A percentile compares a stretch with the other conserved stretches of the same genome.
phyloP scores from a whole-genome alignment of 768 basidiomycete genomes.

The Suillus hirtellus region DNA sequence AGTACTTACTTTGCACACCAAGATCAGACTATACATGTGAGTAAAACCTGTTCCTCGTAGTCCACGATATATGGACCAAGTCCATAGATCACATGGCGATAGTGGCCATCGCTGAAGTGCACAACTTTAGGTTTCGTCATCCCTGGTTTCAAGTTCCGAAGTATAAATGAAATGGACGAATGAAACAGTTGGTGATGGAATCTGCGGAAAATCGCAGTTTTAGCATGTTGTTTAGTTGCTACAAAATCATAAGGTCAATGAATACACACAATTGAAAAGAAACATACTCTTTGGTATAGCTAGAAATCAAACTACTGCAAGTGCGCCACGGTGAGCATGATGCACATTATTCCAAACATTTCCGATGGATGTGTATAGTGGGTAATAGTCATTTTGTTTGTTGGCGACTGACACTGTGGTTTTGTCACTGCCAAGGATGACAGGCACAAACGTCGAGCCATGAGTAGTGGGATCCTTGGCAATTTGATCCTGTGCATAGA shows the following conservation, averaged over 20 bases:
- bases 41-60: conserved; percentile 39
- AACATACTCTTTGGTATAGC: conserved; percentile 32
- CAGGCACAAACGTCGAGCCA: conserved; percentile 21
- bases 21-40: conserved; percentile 33
- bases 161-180: conserved; percentile 27
- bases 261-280: not conserved
- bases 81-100: conserved; percentile 25
- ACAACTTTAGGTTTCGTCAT: conserved; percentile 32
- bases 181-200: conserved; percentile 36
- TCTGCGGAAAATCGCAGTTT: conserved; percentile 22
- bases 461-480: conserved; percentile 19
- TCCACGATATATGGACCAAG: conserved; percentile 42
- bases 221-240: conserved; percentile 17
- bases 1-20: conserved; percentile 39
- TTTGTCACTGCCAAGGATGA: conserved; percentile 29
- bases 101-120: conserved; percentile 34
- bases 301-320: conserved; percentile 30
- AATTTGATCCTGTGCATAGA: conserved; percentile 11
- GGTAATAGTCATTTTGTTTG: conserved; percentile 28
- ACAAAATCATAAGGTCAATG: not conserved
- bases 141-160: conserved; percentile 22
- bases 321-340: conserved; percentile 9
- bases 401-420: conserved; percentile 28
- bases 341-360: conserved; percentile 14
- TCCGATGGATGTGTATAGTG: conserved; percentile 24